Evolutionary conservation across 2,329 filamentous ascomycete species (phyloP), one percentile per base, ranked within the genome.

Genomic region (Pyricularia pennisetigena): DNA sequence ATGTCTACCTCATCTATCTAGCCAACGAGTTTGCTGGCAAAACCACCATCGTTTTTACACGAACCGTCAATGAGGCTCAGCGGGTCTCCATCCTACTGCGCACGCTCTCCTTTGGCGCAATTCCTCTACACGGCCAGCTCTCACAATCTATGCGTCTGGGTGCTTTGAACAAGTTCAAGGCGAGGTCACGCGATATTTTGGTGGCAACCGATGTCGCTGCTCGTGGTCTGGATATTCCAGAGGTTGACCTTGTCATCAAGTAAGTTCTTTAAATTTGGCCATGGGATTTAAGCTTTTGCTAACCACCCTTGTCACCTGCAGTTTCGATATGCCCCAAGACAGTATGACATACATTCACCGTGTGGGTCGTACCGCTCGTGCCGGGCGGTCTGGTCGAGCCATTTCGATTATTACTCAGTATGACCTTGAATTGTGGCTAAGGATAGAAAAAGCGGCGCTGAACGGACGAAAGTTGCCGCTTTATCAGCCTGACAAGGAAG

Each of bases 191-290:
- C 61, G 88, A 96, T 72, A 94, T 99, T 57, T 86, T 99, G 4
- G 91, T 97, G 3, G 93, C 93, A 12, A 97, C 94, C 0, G 94
- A 97, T 76, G 92, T 97, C n/a, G 94, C 94, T 1, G 92, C 94
- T 0, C 89, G 94, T 76, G 94, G 94, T 83, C 83, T 97, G 7
- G 94, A 97, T 81, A 97, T 97, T 64, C 93, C 93, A 14, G 90
- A 88, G n/a, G 93, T 97, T 14, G 93, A 97, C 8, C 66, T 67
- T 28, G 59, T 67, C 14, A 67, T 67, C 30, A 67, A 67, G 66
- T 67, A 62, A 62, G 66, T 23, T 12, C 24, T 10, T 26, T 7
- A 28, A 28, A 23, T 14, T 29, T 28, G 3, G 23, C 23, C 20
- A 62, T 4, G 3, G 6, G 24, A 62, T 3, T 28, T 62, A 62